Conservation (phyloP, 2,329 filamentous ascomycete species). For the Aspergillus ochraceoroseus region DNA sequence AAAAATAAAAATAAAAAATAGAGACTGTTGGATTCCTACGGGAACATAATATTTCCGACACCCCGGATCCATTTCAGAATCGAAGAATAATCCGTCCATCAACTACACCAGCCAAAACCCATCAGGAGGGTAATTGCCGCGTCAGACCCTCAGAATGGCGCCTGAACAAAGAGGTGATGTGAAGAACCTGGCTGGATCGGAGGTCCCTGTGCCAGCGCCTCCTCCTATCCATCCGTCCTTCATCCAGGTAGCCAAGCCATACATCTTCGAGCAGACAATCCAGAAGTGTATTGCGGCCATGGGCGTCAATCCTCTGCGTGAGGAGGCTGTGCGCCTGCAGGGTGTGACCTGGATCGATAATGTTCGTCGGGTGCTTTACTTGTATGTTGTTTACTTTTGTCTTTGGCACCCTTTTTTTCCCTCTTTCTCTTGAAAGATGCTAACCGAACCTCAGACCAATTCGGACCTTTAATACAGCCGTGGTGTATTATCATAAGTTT, state of each 20-base stretch:
- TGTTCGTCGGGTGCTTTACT: constrained; percentile 68
- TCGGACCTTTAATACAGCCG: constrained; percentile 86
- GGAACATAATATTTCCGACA: no score
- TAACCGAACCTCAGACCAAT: constrained; percentile 59
- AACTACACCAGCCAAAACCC: not conserved
- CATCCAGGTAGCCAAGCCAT: constrained; percentile 65
- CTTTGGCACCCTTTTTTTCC: not conserved
- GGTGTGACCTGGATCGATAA: constrained; percentile 86
- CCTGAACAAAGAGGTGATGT: constrained; percentile 21
- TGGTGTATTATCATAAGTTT: constrained; percentile 90
- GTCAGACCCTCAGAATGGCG: constrained; percentile 18
- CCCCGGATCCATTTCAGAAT: not conserved
- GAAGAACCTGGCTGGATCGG: constrained; percentile 13
- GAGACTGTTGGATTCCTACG: no score
- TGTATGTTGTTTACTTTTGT: no score
- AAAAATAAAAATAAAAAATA: no score
- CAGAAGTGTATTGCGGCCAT: constrained; percentile 66
- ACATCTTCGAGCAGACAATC: constrained; percentile 75
- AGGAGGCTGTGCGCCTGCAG: constrained; percentile 75
- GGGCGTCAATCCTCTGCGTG: constrained; percentile 68
- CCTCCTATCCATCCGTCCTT: constrained; percentile 57
- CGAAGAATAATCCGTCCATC: constrained; percentile 2
- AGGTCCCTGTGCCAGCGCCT: constrained; percentile 20
- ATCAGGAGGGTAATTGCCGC: constrained; percentile 3
- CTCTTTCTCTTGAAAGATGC: constrained; percentile 3